These are phyloP conservation scores for Trifolium pratense DNA, from an alignment of 306 rosid species.

Conservation along the genomic window DNA sequence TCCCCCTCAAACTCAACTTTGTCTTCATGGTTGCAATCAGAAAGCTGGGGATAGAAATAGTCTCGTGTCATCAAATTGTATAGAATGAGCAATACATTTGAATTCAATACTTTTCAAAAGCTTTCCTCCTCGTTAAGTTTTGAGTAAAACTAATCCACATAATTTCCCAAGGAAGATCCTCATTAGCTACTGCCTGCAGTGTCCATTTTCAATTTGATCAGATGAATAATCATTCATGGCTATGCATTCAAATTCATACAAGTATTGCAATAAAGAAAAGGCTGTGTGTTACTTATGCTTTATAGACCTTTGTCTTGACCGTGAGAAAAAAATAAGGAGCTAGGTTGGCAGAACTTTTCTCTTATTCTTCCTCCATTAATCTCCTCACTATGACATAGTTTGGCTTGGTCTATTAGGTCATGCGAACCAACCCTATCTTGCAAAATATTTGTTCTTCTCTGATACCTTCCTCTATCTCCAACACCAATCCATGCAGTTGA, in stretches of 20 bases:
- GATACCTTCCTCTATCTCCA: background rate
- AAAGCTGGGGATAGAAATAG: background rate
- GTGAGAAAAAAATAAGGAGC: background rate
- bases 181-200: background rate
- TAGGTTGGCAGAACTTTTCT: background rate
- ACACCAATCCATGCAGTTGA: background rate
- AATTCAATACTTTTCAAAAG: constrained; percentile 1
- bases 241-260: background rate
- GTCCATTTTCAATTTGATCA: background rate
- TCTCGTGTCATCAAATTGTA: background rate
- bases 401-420: background rate
- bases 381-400: constrained; percentile 2
- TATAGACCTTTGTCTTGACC: background rate
- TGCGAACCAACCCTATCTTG: background rate
- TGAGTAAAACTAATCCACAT: background rate
- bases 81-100: background rate
- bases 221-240: background rate
- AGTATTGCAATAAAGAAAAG: background rate
- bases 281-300: background rate
- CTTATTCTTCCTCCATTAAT: background rate
- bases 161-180: background rate
- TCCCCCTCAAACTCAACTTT: background rate
- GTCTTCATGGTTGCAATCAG: background rate
- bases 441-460: background rate
- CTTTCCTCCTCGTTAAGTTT: background rate